A percentile compares a stretch with the other conserved stretches of the same genome.
Conservation (phyloP, 768 basidiomycete genomes). For the Daedaleopsis sinensis region DNA sequence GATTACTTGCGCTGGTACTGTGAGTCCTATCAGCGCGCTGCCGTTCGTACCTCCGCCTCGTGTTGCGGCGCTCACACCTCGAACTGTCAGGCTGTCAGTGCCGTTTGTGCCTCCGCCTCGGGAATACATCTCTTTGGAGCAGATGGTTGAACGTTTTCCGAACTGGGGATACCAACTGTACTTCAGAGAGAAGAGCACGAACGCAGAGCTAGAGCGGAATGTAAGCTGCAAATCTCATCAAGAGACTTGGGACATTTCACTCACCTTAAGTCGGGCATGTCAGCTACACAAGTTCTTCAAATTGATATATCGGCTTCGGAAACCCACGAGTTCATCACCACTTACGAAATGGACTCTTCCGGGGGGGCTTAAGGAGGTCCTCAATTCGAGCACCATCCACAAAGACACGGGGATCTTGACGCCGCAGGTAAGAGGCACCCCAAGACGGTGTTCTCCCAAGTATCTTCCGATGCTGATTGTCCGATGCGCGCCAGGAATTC, state of each 20-base stretch:
- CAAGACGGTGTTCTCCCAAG: background rate
- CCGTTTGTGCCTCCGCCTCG: constrained; percentile 65
- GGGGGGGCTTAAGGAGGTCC: constrained; percentile 14
- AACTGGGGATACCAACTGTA: constrained; percentile 71
- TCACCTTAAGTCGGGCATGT: background rate
- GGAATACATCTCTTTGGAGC: constrained; percentile 50
- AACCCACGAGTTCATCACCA: background rate
- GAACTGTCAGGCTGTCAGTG: constrained; percentile 54
- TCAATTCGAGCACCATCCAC: background rate
- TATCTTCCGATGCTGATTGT: background rate
- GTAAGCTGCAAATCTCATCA: constrained; percentile 35
- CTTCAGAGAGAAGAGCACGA: constrained; percentile 56
- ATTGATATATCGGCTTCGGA: constrained; percentile 12
- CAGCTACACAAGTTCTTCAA: constrained; percentile 28
- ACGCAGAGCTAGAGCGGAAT: constrained; percentile 56
- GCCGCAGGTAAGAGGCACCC: constrained; percentile 16
- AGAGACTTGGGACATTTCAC: background rate
- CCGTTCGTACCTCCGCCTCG: background rate
- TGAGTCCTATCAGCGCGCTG: constrained; percentile 36
- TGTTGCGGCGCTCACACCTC: constrained; percentile 6
- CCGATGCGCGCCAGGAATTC: constrained; percentile 47
- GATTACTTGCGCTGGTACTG: constrained; percentile 62
- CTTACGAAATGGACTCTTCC: constrained; percentile 9
- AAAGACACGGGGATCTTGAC: constrained; percentile 9
- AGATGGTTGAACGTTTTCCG: constrained; percentile 54